A percentile compares a stretch with the other conserved stretches of the same genome.
Evolutionary conservation across 176 grass and related monocot species (phyloP).

Genomic region (Aegilops longissima): DNA sequence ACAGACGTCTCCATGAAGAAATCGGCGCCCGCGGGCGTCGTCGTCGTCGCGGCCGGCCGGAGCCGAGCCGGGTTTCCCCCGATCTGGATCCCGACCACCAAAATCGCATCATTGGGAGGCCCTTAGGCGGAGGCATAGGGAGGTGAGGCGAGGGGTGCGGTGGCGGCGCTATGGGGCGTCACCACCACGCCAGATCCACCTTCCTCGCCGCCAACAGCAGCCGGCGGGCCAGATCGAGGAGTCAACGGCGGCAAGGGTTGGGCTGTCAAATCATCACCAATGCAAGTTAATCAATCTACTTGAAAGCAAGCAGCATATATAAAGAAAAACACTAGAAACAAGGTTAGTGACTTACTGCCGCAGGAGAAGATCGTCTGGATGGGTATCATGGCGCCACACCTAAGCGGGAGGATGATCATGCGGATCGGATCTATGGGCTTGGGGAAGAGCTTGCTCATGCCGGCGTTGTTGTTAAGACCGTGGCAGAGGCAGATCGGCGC

Average conservation of each 20-base stretch:
- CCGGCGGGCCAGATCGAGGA: too few relatives aligned
- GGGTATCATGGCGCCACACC: background rate
- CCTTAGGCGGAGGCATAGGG: too few relatives aligned
- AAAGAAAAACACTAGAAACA: background rate
- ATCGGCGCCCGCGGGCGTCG: too few relatives aligned
- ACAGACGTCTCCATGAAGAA: too few relatives aligned
- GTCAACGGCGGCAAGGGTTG: background rate
- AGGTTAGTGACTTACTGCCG: background rate
- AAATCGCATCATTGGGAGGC: too few relatives aligned
- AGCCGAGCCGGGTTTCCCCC: too few relatives aligned
- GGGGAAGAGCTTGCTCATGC: constrained; percentile 20
- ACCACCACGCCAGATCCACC: too few relatives aligned
- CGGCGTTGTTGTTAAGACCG: constrained; percentile 20
- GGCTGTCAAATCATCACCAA: background rate
- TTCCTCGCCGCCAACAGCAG: too few relatives aligned
- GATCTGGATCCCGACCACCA: too few relatives aligned
- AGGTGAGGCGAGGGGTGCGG: too few relatives aligned
- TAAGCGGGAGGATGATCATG: background rate
- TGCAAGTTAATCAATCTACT: background rate
- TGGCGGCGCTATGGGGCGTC: too few relatives aligned
- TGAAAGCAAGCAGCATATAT: background rate
- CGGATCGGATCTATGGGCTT: background rate
- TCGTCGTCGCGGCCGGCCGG: too few relatives aligned
- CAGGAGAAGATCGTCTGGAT: background rate
- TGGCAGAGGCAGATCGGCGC: constrained; percentile 42